Percentiles rank a stretch among this genome's conserved stretches.
Evolutionary conservation across 148 eudicot genomes (phyloP).

Genomic region (Cornus kousa): DNA sequence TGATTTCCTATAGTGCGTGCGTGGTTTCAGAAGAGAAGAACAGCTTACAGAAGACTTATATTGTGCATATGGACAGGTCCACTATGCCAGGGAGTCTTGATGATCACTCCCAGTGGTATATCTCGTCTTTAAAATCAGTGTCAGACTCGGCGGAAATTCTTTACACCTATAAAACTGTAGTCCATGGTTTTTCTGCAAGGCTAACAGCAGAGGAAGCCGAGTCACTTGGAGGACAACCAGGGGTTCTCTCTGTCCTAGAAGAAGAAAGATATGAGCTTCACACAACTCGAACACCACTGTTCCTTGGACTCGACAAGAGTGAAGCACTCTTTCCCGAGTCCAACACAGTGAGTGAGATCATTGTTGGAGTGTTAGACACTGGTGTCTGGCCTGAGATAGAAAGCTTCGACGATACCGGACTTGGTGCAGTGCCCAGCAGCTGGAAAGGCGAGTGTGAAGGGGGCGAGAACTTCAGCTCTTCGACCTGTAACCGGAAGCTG

Average conservation of each 20-base stretch:
- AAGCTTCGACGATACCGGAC: constrained; percentile 66
- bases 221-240: constrained; percentile 42
- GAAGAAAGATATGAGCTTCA: constrained; percentile 67
- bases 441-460: constrained; percentile 79
- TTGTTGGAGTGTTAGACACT: constrained; percentile 74
- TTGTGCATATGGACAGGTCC: constrained; percentile 80
- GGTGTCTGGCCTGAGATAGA: constrained; percentile 83
- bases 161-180: constrained; percentile 57
- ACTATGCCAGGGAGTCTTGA: constrained; percentile 48
- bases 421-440: constrained; percentile 58
- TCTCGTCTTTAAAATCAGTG: constrained; percentile 50
- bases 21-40: constrained; percentile 23
- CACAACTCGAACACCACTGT: constrained; percentile 76
- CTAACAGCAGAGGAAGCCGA: constrained; percentile 58
- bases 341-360: constrained; percentile 39
- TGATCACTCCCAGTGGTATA: constrained; percentile 71
- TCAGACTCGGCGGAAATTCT: constrained; percentile 56
- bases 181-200: constrained; percentile 73
- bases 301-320: constrained; percentile 58
- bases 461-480: constrained; percentile 45
- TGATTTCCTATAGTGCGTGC: constrained; percentile 23
- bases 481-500: constrained; percentile 68
- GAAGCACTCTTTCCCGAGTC: constrained; percentile 38
- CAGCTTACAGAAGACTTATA: constrained; percentile 51
- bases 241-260: constrained; percentile 51